Conservation (phyloP, 2,329 filamentous ascomycete genomes). For the Pseudogymnoascus sp. region DNA sequence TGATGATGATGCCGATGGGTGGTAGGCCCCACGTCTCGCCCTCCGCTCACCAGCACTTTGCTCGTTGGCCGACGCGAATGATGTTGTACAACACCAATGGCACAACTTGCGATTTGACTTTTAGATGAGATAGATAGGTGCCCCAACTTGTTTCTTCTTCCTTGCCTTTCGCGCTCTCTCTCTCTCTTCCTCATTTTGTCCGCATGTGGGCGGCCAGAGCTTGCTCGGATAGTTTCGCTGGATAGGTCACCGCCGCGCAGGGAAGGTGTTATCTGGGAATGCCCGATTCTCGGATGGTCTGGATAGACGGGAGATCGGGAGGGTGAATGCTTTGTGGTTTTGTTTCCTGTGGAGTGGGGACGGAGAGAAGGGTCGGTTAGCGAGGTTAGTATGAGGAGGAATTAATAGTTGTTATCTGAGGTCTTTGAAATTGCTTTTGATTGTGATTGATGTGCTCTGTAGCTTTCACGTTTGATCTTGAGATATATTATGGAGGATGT, state of each 20-base stretch:
- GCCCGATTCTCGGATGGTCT: conserved; percentile 4
- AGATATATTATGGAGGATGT: not conserved
- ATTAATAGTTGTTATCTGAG: not conserved
- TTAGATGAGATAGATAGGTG: not conserved
- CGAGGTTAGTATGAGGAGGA: not conserved
- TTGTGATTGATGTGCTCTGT: not conserved
- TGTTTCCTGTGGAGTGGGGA: not conserved
- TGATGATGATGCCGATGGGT: not conserved
- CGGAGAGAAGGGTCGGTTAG: not conserved
- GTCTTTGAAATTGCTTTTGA: not conserved
- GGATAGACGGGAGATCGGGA: conserved; percentile 6
- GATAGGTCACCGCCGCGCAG: conserved; percentile 6
- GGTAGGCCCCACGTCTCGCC: not conserved
- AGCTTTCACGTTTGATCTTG: not conserved
- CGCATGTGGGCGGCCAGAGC: not conserved
- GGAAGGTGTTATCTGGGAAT: conserved; percentile 7
- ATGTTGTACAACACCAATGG: not conserved
- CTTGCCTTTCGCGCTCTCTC: not conserved
- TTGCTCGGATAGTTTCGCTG: not conserved
- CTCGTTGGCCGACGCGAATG: not conserved
- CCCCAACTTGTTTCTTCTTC: not conserved
- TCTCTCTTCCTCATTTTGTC: not conserved
- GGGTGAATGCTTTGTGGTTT: not conserved
- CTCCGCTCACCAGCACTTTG: not conserved
- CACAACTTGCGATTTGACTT: not conserved